A percentile compares a stretch with the other conserved stretches of the same genome.
Conservation (phyloP, 1,139 yeast genomes). For the Taphrina communis region DNA sequence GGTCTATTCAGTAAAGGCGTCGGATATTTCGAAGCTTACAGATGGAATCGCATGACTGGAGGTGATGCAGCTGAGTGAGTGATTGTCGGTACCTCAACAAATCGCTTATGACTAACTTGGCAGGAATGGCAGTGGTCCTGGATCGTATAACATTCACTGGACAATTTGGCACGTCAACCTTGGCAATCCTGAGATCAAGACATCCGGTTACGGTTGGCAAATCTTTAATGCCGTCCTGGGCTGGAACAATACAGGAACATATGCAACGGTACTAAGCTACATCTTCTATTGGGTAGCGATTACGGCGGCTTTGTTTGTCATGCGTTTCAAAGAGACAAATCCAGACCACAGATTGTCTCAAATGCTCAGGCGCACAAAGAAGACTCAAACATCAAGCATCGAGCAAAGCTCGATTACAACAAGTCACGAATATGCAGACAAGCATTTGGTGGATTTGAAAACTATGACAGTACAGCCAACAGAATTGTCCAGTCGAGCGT, state of each 20-base stretch:
- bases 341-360: conserved; percentile 14
- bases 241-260: conserved; percentile 95
- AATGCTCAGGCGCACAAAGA: background rate
- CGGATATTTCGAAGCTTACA: conserved; percentile 84
- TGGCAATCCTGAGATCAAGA: conserved; percentile 80
- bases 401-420: conserved; percentile 5
- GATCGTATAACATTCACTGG: conserved; percentile 80
- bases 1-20: conserved; percentile 89
- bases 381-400: background rate
- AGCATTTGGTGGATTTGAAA: background rate
- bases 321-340: conserved; percentile 27
- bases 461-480: conserved; percentile 1
- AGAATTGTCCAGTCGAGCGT: background rate
- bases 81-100: background rate
- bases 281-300: conserved; percentile 75
- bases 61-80: conserved; percentile 77
- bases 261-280: conserved; percentile 85
- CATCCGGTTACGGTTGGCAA: conserved; percentile 72
- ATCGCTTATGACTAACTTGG: background rate
- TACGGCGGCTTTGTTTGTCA: conserved; percentile 49
- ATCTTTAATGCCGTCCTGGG: conserved; percentile 87
- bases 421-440: no score
- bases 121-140: conserved; percentile 81
- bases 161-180: conserved; percentile 97
- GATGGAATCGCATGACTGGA: conserved; percentile 71